Conservation (phyloP, 225 moss, liverwort and hornwort genomes). For the Takakia lepidozioides region DNA sequence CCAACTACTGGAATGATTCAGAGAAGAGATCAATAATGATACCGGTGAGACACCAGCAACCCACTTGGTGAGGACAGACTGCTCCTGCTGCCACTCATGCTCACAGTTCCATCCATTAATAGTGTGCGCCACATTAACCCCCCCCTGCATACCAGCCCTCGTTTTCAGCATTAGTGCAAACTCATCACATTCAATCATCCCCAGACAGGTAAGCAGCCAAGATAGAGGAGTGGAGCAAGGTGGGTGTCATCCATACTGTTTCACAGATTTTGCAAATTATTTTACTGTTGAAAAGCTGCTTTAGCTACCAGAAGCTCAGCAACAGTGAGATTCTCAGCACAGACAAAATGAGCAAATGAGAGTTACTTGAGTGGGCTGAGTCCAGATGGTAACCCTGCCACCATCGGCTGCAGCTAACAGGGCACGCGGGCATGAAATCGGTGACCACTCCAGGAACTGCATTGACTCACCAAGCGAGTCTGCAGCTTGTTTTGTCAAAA, state of each 20-base stretch:
- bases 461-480: conserved; percentile 81
- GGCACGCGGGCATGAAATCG: conserved; percentile 67
- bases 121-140: conserved; percentile 67
- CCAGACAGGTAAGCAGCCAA: too few relatives aligned
- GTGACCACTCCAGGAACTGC: conserved; percentile 93
- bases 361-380: conserved; percentile 77
- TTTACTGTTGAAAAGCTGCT: too few relatives aligned
- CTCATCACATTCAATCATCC: too few relatives aligned
- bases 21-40: conserved; percentile 13
- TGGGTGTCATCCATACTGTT: too few relatives aligned
- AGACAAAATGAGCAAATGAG: background rate
- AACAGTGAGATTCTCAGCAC: too few relatives aligned
- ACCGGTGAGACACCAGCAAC: conserved; percentile 65
- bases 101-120: conserved; percentile 96
- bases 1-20: too few relatives aligned
- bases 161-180: too few relatives aligned
- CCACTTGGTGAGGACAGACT: conserved; percentile 76
- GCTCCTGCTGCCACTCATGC: conserved; percentile 93
- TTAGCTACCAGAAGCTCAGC: too few relatives aligned
- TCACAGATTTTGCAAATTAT: too few relatives aligned
- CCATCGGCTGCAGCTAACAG: conserved; percentile 67
- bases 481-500: too few relatives aligned
- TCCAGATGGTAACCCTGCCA: conserved; percentile 89
- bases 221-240: too few relatives aligned
- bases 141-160: conserved; percentile 42